These are phyloP conservation scores for barrel medic (Medicago truncatula) DNA, from an alignment of 306 rosid genomes.

Conservation along the genomic window DNA sequence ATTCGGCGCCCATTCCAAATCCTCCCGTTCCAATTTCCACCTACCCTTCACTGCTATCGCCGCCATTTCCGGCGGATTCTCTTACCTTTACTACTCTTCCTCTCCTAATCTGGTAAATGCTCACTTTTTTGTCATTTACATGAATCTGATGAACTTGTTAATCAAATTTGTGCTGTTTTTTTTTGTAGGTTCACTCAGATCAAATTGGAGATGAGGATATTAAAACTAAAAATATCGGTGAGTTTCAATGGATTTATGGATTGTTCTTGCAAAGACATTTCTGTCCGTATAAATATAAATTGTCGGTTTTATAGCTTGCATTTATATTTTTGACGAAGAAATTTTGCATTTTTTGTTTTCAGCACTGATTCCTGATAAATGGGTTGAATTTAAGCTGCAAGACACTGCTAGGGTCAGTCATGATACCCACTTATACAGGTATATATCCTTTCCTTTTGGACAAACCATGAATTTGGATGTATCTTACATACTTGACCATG, in stretches of 20 bases:
- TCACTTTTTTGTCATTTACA: not conserved
- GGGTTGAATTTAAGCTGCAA: slow-evolving; percentile 90
- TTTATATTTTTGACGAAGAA: not conserved
- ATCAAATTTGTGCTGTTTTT: not conserved
- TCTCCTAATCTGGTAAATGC: slow-evolving; percentile 63
- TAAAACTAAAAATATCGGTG: slow-evolving; percentile 40
- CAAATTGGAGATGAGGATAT: slow-evolving; percentile 35
- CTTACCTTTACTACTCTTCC: slow-evolving; percentile 66
- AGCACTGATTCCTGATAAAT: slow-evolving; percentile 75
- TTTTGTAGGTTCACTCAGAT: slow-evolving; percentile 42
- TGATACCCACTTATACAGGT: slow-evolving; percentile 83
- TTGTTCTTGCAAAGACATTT: slow-evolving; percentile 5
- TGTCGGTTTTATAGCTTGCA: not conserved
- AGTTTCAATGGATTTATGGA: slow-evolving; percentile 16
- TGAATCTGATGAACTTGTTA: not conserved
- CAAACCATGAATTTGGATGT: slow-evolving; percentile 5
- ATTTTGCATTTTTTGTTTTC: slow-evolving; percentile 41
- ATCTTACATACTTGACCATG: not conserved
- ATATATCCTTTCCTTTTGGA: slow-evolving; percentile 35
- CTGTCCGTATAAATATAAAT: not conserved
- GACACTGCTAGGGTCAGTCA: slow-evolving; percentile 91
- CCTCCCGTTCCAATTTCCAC: slow-evolving; percentile 49
- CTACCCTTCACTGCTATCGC: slow-evolving; percentile 74
- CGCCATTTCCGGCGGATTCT: slow-evolving; percentile 85
- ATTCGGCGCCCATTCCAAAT: slow-evolving; percentile 57